Evolutionary conservation across 2,329 filamentous ascomycete genomes (phyloP), one percentile per base, ranked within the genome.

Genomic region (Helotiales sp.): DNA sequence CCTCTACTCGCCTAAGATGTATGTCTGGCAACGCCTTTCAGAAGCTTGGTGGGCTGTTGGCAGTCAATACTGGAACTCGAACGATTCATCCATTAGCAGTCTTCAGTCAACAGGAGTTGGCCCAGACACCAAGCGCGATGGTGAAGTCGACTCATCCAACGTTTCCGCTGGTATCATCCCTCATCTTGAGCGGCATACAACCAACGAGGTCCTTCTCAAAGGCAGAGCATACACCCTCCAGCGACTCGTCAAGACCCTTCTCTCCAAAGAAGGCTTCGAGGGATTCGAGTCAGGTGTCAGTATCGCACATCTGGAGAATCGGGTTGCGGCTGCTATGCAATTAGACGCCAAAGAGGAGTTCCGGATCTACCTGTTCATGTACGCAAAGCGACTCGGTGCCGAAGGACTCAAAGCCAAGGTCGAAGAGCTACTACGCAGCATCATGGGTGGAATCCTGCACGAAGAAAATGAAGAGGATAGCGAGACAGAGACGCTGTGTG

Each of bases 21-120:
- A 89, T 78, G 87, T 89, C 7, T 99, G 96, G 96, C 95, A 98
- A 79, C 89, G 94, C 10, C 84, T 99, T n/a, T 97, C 93, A 1
- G 96, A 99, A 77, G 87, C 93, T 1, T 99, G 96, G 96, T 99
- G 96, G 93, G 95, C 95, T 0, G 93, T 98, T 0, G 94, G 94
- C 20, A 97, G 93, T 73, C 96, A 99, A 77, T 99, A 99, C 78
- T 99, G 96, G 96, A 98, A 99, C 79, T 96, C 93, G 0, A 97
- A 93, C 62, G 96, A 97, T 75, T 93, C 93, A 1, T 93, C 93
- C 0, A 89, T 97, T 62, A 90, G 91, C 57, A 92, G 93, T 60
- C 80, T 97, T 43, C 89, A 93, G 71, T 89, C 92, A 1, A 90
- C 89, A 0, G 88, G 89, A 10, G 85, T 90, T 7, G 88, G 90